phyloP scores from a whole-genome alignment of 169 alveolate species.

The Pseudocohnilembus persalinus region DNA sequence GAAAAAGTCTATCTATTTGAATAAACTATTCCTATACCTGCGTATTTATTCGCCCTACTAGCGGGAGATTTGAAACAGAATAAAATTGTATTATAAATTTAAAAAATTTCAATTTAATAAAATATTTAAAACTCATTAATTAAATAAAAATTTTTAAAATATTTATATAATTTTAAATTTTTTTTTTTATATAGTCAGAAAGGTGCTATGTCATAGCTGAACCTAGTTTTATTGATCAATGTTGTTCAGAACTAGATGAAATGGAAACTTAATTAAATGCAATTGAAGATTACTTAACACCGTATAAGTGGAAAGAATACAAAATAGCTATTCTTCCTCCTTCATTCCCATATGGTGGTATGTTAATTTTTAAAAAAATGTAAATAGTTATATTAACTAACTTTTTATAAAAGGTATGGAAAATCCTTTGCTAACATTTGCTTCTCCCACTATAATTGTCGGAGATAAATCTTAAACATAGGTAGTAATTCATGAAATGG shows the following conservation, averaged over 20 bases:
- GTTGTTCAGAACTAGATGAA: slow-evolving; percentile 70
- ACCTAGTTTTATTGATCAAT: slow-evolving; percentile 63
- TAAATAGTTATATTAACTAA: too few species aligned
- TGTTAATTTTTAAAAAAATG: too few species aligned
- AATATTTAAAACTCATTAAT: too few species aligned
- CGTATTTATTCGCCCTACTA: slow-evolving; percentile 81
- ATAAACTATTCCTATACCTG: slow-evolving; percentile 69
- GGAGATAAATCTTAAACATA: slow-evolving; percentile 82
- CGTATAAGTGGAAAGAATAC: slow-evolving; percentile 80
- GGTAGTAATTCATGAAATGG: slow-evolving; percentile 86
- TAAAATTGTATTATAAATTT: slow-evolving; percentile 40
- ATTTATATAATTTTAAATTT: too few species aligned
- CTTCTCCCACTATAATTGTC: slow-evolving; percentile 78
- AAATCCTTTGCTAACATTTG: slow-evolving; percentile 82
- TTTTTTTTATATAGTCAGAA: too few species aligned
- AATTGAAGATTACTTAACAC: slow-evolving; percentile 67
- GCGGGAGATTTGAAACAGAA: slow-evolving; percentile 75
- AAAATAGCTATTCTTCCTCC: slow-evolving; percentile 85
- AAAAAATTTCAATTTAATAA: too few species aligned
- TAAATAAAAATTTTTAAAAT: too few species aligned
- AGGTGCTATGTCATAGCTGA: slow-evolving; percentile 76
- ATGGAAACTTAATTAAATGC: slow-evolving; percentile 57
- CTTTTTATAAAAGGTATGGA: slow-evolving; percentile 81
- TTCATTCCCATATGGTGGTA: slow-evolving; percentile 90
- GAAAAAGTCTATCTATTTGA: slow-evolving; percentile 44